Evolutionary conservation across 73 alveolate genomes (phyloP).

Genomic region (Blepharisma japonicum): DNA sequence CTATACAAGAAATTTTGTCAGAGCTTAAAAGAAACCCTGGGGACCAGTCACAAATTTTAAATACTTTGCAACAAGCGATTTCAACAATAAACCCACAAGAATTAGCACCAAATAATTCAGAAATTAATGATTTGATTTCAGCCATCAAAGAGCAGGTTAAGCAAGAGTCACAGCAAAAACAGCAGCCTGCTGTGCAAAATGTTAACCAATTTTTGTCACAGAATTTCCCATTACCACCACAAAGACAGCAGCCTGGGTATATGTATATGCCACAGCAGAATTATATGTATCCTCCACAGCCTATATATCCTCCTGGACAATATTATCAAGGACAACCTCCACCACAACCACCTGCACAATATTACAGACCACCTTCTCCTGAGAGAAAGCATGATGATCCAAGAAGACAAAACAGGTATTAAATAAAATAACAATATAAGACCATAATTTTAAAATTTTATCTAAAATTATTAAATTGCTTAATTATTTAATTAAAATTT

Average conservation of each 20-base stretch:
- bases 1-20: background rate
- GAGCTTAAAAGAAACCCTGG: background rate
- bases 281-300: slow-evolving; percentile 23
- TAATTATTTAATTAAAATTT: no score
- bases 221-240: background rate
- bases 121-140: slow-evolving; percentile 21
- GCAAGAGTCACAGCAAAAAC: slow-evolving; percentile 9
- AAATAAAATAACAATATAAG: background rate
- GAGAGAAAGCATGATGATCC: slow-evolving; percentile 19
- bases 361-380: slow-evolving; percentile 24
- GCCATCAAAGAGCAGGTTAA: background rate
- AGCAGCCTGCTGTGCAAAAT: background rate
- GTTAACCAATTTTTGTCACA: slow-evolving; percentile 20
- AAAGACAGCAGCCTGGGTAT: background rate
- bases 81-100: background rate
- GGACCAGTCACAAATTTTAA: background rate
- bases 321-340: background rate
- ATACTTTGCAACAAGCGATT: slow-evolving; percentile 11
- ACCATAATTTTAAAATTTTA: no score
- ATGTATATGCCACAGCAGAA: slow-evolving; percentile 9
- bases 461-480: no score
- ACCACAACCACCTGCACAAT: no score
- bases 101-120: background rate
- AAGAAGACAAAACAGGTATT: background rate
- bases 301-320: slow-evolving; percentile 12